These are phyloP conservation scores for Mycena venus DNA, from an alignment of 768 basidiomycete species.

Conservation along the genomic window DNA sequence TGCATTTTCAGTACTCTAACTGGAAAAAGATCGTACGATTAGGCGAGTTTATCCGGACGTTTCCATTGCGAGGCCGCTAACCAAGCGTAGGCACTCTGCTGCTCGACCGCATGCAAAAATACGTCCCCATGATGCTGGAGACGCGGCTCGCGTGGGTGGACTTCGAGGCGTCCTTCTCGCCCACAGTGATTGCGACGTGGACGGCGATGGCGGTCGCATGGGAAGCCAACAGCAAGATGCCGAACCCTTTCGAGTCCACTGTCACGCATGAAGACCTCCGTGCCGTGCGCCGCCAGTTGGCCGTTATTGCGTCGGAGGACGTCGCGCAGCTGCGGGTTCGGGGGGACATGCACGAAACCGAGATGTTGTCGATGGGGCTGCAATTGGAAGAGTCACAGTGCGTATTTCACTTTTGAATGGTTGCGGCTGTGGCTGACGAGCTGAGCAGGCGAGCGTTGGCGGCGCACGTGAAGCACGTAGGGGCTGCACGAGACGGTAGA, in stretches of 20 bases:
- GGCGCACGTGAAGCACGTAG: background rate
- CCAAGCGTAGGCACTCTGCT: background rate
- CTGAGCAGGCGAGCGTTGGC: background rate
- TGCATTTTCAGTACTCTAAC: constrained; percentile 9
- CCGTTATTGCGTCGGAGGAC: background rate
- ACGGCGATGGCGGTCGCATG: background rate
- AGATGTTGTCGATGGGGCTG: constrained; percentile 16
- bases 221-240: background rate
- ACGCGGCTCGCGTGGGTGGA: background rate
- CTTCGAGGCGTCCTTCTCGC: background rate
- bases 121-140: background rate
- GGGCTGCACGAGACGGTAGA: background rate
- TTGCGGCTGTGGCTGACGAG: background rate
- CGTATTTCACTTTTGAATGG: background rate
- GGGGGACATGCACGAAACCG: background rate
- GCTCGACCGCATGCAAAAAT: background rate
- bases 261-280: background rate
- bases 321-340: background rate
- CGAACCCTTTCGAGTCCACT: background rate
- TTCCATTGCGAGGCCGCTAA: too few species aligned
- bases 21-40: background rate
- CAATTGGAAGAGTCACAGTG: constrained; percentile 35
- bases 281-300: background rate
- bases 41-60: too few species aligned
- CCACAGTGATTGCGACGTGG: background rate